phyloP scores from a whole-genome alignment of 1,139 yeast genomes.

The Magnusiomyces clavatus region DNA sequence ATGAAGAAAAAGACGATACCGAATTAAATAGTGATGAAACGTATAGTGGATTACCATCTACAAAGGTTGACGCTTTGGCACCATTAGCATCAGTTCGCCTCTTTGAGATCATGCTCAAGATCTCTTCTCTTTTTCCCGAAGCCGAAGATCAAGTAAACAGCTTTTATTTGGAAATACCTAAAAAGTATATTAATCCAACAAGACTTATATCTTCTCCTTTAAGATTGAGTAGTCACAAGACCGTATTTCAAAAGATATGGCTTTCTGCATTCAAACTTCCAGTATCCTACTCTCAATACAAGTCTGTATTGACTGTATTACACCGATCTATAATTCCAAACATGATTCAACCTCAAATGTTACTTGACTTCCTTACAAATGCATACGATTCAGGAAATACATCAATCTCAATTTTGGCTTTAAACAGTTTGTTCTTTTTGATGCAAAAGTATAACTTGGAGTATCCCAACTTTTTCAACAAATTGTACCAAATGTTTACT shows the following conservation, averaged over 20 bases:
- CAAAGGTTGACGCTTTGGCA: conserved; percentile 8
- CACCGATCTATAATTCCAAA: conserved; percentile 82
- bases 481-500: conserved; percentile 66
- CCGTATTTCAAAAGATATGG: conserved; percentile 66
- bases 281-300: conserved; percentile 50
- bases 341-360: conserved; percentile 67
- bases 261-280: conserved; percentile 46
- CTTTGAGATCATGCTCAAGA: conserved; percentile 12
- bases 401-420: conserved; percentile 67
- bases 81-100: conserved; percentile 12
- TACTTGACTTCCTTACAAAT: conserved; percentile 92
- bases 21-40: background rate
- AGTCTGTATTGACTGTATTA: conserved; percentile 56
- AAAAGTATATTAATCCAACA: conserved; percentile 44
- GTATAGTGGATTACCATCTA: background rate
- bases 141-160: conserved; percentile 25
- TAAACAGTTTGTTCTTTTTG: conserved; percentile 80
- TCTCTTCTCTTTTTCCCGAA: conserved; percentile 22
- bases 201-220: conserved; percentile 36
- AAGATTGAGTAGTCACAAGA: conserved; percentile 51
- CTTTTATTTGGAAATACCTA: conserved; percentile 34
- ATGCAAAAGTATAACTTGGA: conserved; percentile 81
- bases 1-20: conserved; percentile 1
- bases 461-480: conserved; percentile 82
- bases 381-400: conserved; percentile 60